Conservation (phyloP, 176 grass and related monocot genomes). For the Aegilops speltoides region DNA sequence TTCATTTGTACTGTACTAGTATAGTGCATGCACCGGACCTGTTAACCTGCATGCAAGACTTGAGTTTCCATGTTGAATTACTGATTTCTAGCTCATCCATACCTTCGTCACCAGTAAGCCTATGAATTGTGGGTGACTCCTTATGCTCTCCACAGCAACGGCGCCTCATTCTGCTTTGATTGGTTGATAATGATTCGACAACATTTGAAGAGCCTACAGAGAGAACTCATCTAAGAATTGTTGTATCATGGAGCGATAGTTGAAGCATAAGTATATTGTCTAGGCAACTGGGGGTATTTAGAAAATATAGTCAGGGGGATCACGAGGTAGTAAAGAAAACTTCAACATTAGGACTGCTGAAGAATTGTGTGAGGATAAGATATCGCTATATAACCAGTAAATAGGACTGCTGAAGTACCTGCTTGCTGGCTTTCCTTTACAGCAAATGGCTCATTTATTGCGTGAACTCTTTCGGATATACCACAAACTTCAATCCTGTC, state of each 20-base stretch:
- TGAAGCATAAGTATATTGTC: not conserved
- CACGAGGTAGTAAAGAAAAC: not conserved
- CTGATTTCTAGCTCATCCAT: not conserved
- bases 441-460: not conserved
- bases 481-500: not conserved
- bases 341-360: not conserved
- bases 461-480: not conserved
- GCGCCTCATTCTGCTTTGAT: not conserved
- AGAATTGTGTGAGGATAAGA: not conserved
- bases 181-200: not conserved
- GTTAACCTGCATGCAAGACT: not conserved
- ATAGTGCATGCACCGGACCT: not conserved
- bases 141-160: not conserved
- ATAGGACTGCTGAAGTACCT: not conserved
- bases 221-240: not conserved
- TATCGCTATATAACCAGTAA: not conserved
- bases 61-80: not conserved
- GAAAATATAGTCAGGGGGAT: not conserved
- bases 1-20: not conserved
- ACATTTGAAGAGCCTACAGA: not conserved
- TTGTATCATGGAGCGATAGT: not conserved
- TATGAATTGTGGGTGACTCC: not conserved
- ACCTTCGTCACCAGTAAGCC: not conserved
- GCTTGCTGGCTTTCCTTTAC: not conserved
- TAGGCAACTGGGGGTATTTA: not conserved